A percentile compares a stretch with the other conserved stretches of the same genome.
Evolutionary conservation across 2,329 filamentous ascomycete species (phyloP).

Genomic region (Trichoderma sp.): DNA sequence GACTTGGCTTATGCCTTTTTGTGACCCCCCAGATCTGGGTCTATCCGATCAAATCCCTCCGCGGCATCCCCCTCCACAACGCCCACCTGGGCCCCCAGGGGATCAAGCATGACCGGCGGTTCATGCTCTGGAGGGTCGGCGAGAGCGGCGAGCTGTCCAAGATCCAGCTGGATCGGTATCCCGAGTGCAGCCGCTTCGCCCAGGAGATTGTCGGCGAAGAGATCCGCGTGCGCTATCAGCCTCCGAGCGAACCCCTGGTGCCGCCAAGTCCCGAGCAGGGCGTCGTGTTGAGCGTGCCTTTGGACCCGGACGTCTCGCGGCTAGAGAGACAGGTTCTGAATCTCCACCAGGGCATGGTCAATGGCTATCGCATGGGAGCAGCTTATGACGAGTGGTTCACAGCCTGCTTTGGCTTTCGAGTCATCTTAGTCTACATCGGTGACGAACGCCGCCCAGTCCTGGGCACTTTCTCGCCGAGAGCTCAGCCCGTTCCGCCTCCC

Average conservation of each 20-base stretch:
- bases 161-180: constrained; percentile 61
- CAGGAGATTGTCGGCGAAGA: constrained; percentile 53
- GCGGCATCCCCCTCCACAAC: constrained; percentile 57
- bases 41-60: constrained; percentile 75
- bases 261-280: constrained; percentile 42
- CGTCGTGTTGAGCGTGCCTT: constrained; percentile 55
- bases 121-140: constrained; percentile 66
- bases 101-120: constrained; percentile 66
- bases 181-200: constrained; percentile 65
- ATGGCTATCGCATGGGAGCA: constrained; percentile 64
- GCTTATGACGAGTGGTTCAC: constrained; percentile 68
- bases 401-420: constrained; percentile 63
- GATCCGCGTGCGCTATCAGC: constrained; percentile 50
- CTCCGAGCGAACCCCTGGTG: constrained; percentile 46
- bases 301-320: constrained; percentile 52
- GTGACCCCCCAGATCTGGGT: constrained; percentile 57
- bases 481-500: constrained; percentile 28
- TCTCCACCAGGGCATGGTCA: constrained; percentile 61
- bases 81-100: constrained; percentile 63
- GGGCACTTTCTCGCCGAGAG: constrained; percentile 55
- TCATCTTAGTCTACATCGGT: constrained; percentile 67
- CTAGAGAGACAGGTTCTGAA: constrained; percentile 55
- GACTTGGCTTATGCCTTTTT: neutral
- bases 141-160: constrained; percentile 50
- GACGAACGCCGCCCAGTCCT: constrained; percentile 61